These are phyloP conservation scores for Penicillium sp. DNA, from an alignment of 2,329 filamentous ascomycete genomes.

Conservation along the genomic window DNA sequence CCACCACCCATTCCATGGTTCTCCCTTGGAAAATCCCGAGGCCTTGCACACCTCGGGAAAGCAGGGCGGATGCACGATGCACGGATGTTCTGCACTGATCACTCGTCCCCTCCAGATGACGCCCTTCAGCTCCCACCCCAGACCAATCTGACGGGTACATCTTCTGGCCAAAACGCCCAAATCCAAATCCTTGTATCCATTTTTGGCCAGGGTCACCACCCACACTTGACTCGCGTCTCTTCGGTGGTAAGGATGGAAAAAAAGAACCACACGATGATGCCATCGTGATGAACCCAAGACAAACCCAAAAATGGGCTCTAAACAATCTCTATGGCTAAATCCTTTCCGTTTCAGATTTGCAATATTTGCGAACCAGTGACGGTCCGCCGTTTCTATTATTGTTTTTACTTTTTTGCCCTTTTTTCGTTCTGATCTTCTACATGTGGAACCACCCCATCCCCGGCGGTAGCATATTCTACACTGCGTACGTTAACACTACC, in stretches of 20 bases:
- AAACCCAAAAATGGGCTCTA: not conserved
- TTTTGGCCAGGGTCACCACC: not conserved
- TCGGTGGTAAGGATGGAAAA: not conserved
- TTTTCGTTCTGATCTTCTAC: not conserved
- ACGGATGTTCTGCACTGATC: conserved; percentile 23
- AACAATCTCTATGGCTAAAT: not conserved
- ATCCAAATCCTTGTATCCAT: not conserved
- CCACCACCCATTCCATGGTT: conserved; percentile 15
- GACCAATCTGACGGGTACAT: not conserved
- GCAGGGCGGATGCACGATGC: conserved; percentile 15
- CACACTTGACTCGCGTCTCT: not conserved
- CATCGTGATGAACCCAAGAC: conserved; percentile 1
- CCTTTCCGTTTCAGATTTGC: not conserved
- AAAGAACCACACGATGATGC: conserved; percentile 1
- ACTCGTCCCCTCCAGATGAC: conserved; percentile 23
- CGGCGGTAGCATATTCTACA: not conserved
- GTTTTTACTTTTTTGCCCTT: not conserved
- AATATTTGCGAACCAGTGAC: conserved; percentile 1
- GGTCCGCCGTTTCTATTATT: not conserved
- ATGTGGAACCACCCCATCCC: not conserved
- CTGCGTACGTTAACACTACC: not conserved
- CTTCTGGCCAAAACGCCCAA: not conserved
- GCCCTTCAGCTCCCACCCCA: conserved; percentile 9
- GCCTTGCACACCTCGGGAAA: conserved; percentile 3
- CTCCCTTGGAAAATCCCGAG: not conserved